Evolutionary conservation across 139 green algal species (phyloP), one percentile per base, ranked within the genome.

Genomic region (Chlamydomonas sp.): DNA sequence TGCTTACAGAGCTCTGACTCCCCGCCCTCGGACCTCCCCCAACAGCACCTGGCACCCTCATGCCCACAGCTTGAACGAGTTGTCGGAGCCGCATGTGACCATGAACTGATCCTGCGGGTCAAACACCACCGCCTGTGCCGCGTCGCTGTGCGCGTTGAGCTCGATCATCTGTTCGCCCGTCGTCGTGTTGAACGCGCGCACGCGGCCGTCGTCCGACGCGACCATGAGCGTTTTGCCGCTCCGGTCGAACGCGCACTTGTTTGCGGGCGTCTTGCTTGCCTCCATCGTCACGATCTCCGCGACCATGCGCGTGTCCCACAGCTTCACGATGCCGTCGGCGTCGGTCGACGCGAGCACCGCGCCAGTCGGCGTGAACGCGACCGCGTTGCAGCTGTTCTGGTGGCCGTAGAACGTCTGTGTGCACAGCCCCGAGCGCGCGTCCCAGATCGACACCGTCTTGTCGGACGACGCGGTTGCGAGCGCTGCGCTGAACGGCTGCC

Each of bases 251-350:
- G 69, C 50, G 29, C 65, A 74, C 67, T 86, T 87, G 76, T 92
- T 93, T 36, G 83, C 84, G 1, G 87, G 81, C 43, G 79, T 85
- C 73, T 74, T 85, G 74, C 72, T 87, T 59, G 38, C 77, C 8
- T 80, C 47, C 0, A 88, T 64, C 10, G 77, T 87, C 24, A 74
- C 28, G 8, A 89, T 74, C 76, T 96, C 89, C 2, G 84, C 81
- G 38, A 91, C 84, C 88, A 91, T 96, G 54, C 90, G 85, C 38
- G 86, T 80, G 73, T 96, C 90, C 88, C 88, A 96, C 49, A 94
- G 70, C 81, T 93, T 94, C 1, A 90, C 76, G 24, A 86, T 54
- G 22, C 90, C 90, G 72, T 96, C 88, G 20, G 88, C 85, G 69
- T 95, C 88, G 10, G 71, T 79, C 5, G 81, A 88, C 0, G 82